Evolutionary conservation across 805 yeast genomes (phyloP).

Genomic region (Myxozyma monticola): DNA sequence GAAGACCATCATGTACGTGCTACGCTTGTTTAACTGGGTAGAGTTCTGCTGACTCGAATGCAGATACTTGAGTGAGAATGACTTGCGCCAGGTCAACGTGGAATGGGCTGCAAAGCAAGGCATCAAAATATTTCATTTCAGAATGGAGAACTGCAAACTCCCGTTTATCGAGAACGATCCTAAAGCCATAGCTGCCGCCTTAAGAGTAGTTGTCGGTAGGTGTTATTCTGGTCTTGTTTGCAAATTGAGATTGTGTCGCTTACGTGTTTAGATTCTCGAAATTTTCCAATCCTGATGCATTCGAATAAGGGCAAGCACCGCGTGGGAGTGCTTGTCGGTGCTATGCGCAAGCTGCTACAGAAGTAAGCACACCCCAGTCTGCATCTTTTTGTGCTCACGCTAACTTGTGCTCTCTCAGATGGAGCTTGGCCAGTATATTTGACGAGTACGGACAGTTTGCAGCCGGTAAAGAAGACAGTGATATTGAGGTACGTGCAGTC

Average conservation of each 20-base stretch:
- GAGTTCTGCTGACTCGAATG: not conserved
- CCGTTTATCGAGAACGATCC: slow-evolving; percentile 64
- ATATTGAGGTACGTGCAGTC: slow-evolving; percentile 55
- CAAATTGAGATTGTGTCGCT: not conserved
- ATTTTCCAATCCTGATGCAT: slow-evolving; percentile 86
- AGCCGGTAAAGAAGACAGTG: slow-evolving; percentile 89
- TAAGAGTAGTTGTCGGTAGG: slow-evolving; percentile 35
- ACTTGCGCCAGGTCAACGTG: slow-evolving; percentile 56
- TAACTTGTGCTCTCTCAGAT: slow-evolving; percentile 36
- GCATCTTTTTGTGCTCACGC: not conserved
- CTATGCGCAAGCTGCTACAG: slow-evolving; percentile 79
- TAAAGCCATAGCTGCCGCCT: slow-evolving; percentile 50
- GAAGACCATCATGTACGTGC: slow-evolving; percentile 73
- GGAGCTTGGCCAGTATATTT: slow-evolving; percentile 90
- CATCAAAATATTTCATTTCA: slow-evolving; percentile 58
- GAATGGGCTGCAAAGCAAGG: slow-evolving; percentile 62
- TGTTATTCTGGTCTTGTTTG: not conserved
- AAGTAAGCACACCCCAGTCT: slow-evolving; percentile 13
- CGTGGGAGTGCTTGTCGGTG: slow-evolving; percentile 90
- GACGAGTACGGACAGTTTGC: slow-evolving; percentile 94
- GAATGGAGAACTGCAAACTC: slow-evolving; percentile 73
- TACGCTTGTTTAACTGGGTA: slow-evolving; percentile 44
- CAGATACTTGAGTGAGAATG: slow-evolving; percentile 60
- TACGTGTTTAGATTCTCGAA: slow-evolving; percentile 45
- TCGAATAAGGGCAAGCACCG: slow-evolving; percentile 98